Conservation (phyloP, 257 asterid species). For the Jacaranda copaia region DNA sequence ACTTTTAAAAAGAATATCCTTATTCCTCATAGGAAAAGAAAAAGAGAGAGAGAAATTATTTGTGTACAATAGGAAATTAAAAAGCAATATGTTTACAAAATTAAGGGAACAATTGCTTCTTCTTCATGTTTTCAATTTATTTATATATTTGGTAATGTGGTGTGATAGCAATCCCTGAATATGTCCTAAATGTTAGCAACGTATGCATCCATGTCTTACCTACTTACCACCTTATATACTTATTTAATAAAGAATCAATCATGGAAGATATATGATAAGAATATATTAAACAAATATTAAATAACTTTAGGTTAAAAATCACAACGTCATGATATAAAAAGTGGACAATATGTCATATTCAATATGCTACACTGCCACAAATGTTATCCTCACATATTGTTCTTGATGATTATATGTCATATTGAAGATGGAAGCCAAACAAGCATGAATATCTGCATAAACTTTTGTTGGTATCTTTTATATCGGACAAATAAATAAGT, state of each 20-base stretch:
- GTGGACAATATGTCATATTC: neutral
- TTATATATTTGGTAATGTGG: neutral
- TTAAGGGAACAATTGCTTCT: too few relatives aligned
- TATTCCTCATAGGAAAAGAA: too few relatives aligned
- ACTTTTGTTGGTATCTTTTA: too few relatives aligned
- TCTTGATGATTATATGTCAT: too few relatives aligned
- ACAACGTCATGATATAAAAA: neutral
- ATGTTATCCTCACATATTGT: too few relatives aligned
- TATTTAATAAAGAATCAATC: conserved; percentile 21
- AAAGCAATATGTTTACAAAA: neutral
- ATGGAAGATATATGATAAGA: neutral
- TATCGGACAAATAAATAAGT: too few relatives aligned
- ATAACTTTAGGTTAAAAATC: conserved; percentile 6
- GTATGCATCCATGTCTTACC: conserved; percentile 34
- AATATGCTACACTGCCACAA: neutral
- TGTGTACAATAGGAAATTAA: neutral
- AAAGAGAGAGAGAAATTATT: neutral
- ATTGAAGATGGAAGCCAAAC: too few relatives aligned
- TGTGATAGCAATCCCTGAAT: neutral
- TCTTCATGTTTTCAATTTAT: neutral
- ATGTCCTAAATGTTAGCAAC: conserved; percentile 6
- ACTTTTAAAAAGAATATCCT: too few relatives aligned
- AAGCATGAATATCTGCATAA: too few relatives aligned
- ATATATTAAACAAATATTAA: neutral
- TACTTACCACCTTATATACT: neutral